Evolutionary conservation across 805 yeast genomes (phyloP), one percentile per base, ranked within the genome.

Genomic region (Maudiozyma bulderi): DNA sequence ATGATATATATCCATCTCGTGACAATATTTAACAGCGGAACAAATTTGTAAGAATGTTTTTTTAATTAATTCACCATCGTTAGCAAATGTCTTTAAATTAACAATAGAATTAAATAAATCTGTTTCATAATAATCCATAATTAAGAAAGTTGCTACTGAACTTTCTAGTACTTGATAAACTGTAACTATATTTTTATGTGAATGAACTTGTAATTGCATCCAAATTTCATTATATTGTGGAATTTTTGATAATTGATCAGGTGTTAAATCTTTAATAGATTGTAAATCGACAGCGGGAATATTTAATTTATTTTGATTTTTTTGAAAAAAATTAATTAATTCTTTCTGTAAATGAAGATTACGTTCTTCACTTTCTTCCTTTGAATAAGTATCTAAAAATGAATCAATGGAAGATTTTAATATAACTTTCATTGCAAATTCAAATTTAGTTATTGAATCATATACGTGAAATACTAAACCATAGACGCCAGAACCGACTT

Each of bases 101-200:
- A 90, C 91, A 47, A 91, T 90, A 47, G 87, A 82, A 45, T 82
- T 77, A 65, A 91, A 93, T 52, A 91, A 73, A 63, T 91, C 99
- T 44, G 95, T 95, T 29, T 83, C 78, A 61, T 76, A 85, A 65
- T 86, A 88, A 64, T 91, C 98, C 87, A 91, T 82, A 8, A 91
- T 75, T 20, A 88, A 81, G 57, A 86, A 82, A 26, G 69, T 58
- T 3, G 82, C 82, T 37, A 73, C 65, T 46, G 78, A 76, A 28
- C 80, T 71, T 51, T 81, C 83, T 54, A 84, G 72, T 40, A 87
- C 87, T 59, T 84, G 81, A 57, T 83, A 84, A 45, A 91, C 82
- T 15, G 84, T 74, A 32, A 84, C 79, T 32, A 91, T 77, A 63
- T 86, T 84, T 39, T 89, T 87, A 64, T 88, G 95, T 14, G 73